Conservation (phyloP, 2,329 filamentous ascomycete genomes). For the Epicoccum nigrum region DNA sequence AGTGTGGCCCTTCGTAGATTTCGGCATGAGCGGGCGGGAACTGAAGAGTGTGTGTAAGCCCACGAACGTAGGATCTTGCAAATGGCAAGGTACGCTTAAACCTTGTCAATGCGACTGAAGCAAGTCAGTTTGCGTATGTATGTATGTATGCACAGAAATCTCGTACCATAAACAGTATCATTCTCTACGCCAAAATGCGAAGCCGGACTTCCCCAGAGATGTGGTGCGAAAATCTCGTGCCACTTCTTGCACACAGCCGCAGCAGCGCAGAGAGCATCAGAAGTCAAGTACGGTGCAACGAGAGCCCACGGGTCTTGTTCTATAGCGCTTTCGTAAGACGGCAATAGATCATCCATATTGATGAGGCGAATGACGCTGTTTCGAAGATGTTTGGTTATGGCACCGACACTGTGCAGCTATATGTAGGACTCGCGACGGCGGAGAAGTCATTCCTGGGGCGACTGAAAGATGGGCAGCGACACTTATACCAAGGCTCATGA, state of each 20-base stretch:
- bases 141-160: neutral
- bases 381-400: neutral
- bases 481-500: neutral
- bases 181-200: constrained; percentile 67
- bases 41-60: constrained; percentile 66
- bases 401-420: neutral
- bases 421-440: neutral
- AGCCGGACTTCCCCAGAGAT: constrained; percentile 67
- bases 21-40: constrained; percentile 66
- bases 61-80: constrained; percentile 59
- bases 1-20: constrained; percentile 64
- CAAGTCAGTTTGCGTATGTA: constrained; percentile 9
- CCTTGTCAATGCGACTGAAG: constrained; percentile 61
- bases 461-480: neutral
- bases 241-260: constrained; percentile 63
- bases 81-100: constrained; percentile 64
- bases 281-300: constrained; percentile 62
- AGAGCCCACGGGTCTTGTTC: constrained; percentile 62
- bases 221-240: constrained; percentile 64
- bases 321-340: constrained; percentile 65
- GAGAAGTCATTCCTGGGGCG: neutral
- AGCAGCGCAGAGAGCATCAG: constrained; percentile 61
- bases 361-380: neutral
- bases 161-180: constrained; percentile 63
- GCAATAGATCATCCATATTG: constrained; percentile 62